Conservation (phyloP, 306 rosid genomes). For the Quercus glauca region DNA sequence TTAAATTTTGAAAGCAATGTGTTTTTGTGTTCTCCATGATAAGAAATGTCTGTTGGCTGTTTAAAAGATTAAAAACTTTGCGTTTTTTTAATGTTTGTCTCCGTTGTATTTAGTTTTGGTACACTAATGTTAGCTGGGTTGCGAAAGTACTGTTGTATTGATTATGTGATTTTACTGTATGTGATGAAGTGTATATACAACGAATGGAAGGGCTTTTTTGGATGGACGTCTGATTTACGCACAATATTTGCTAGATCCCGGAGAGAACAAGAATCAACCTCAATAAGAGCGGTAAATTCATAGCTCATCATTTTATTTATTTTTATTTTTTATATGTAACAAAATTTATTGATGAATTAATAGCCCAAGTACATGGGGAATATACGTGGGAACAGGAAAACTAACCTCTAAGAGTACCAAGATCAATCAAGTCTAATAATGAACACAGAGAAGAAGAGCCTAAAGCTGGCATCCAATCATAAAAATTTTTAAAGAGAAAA, state of each 20-base stretch:
- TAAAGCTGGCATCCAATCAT: no score
- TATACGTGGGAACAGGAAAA: no score
- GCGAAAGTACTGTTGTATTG: neutral
- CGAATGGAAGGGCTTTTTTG: constrained; percentile 84
- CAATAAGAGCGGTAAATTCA: constrained; percentile 54
- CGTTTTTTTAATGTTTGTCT: neutral
- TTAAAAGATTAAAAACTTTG: neutral
- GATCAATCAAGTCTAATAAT: no score
- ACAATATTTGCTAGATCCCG: constrained; percentile 56
- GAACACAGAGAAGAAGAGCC: no score
- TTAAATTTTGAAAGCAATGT: neutral
- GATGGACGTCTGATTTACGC: constrained; percentile 86
- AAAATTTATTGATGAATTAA: no score
- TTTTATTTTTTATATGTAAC: no score
- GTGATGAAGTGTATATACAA: constrained; percentile 67
- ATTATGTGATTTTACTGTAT: neutral
- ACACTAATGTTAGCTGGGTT: neutral
- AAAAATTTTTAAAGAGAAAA: no score
- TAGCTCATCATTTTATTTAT: neutral
- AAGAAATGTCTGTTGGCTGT: neutral
- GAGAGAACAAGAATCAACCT: constrained; percentile 62
- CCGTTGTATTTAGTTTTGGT: neutral
- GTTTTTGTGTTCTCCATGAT: neutral
- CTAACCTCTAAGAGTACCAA: no score
- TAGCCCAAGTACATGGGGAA: no score